A percentile compares a stretch with the other conserved stretches of the same genome.
Evolutionary conservation across 2,329 filamentous ascomycete species (phyloP).

Genomic region (Penicillium sp.): DNA sequence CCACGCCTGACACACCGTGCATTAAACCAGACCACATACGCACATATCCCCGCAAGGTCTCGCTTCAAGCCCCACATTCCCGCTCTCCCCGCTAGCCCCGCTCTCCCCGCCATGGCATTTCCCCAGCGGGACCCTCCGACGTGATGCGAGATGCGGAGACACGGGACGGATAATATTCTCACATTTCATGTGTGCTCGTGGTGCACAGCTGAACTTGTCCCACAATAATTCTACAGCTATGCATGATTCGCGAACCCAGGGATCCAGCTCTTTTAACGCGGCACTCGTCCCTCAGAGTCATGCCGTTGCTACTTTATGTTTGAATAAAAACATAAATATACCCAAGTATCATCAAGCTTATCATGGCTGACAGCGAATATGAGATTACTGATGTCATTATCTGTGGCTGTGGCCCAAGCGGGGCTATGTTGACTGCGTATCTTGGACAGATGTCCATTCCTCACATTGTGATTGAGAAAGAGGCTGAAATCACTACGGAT

Average conservation of each 20-base stretch:
- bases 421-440: conserved; percentile 31
- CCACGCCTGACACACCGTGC: too few relatives aligned
- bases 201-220: neutral
- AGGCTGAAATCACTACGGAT: conserved; percentile 31
- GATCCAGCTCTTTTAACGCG: neutral
- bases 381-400: conserved; percentile 32
- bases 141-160: neutral
- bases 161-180: neutral
- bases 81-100: too few relatives aligned
- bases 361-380: conserved; percentile 4
- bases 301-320: neutral
- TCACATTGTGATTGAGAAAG: conserved; percentile 24
- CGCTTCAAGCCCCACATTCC: neutral
- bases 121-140: neutral
- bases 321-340: neutral
- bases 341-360: neutral
- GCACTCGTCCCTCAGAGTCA: neutral
- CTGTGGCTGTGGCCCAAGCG: conserved; percentile 36
- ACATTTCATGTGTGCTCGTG: neutral
- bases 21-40: too few relatives aligned
- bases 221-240: neutral
- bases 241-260: neutral
- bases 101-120: too few relatives aligned
- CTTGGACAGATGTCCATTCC: conserved; percentile 23
- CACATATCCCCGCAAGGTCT: too few relatives aligned